Evolutionary conservation across 108 stramenopile genomes (phyloP).

Genomic region (Nitzschia putrida): DNA sequence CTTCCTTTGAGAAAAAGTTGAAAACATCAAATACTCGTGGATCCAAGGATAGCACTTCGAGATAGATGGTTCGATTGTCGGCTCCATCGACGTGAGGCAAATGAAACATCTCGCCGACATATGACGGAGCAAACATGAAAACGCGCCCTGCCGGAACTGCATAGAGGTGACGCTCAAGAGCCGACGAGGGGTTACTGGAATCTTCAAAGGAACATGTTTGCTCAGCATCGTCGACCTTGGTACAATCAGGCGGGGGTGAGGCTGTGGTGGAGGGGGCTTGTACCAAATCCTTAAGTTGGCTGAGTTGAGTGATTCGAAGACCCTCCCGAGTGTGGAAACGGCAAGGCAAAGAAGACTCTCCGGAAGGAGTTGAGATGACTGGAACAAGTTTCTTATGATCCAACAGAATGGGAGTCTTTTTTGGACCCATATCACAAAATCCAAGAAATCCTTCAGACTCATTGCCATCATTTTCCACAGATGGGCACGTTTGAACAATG

Average conservation of each 20-base stretch:
- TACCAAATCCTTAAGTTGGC: conserved; percentile 42
- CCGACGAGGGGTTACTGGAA: conserved; percentile 14
- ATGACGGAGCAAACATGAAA: conserved; percentile 85
- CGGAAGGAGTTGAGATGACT: conserved; percentile 5
- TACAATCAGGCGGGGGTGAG: not conserved
- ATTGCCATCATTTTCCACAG: conserved; percentile 29
- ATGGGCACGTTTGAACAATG: conserved; percentile 26
- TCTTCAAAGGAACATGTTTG: conserved; percentile 26
- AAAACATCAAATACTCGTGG: conserved; percentile 87
- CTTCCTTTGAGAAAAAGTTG: conserved; percentile 76
- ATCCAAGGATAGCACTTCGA: conserved; percentile 63
- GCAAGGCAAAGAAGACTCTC: conserved; percentile 55
- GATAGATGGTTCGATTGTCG: conserved; percentile 47
- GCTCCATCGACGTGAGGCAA: conserved; percentile 67
- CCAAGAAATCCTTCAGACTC: conserved; percentile 37
- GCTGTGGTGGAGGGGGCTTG: not conserved
- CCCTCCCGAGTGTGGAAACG: conserved; percentile 83
- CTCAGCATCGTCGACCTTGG: not conserved
- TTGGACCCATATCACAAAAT: conserved; percentile 71
- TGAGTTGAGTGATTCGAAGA: conserved; percentile 55
- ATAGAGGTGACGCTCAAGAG: conserved; percentile 62
- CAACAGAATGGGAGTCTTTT: conserved; percentile 65
- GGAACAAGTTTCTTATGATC: conserved; percentile 69
- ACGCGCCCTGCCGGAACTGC: conserved; percentile 84
- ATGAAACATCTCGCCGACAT: conserved; percentile 83